A percentile compares a stretch with the other conserved stretches of the same genome.
phyloP scores from a whole-genome alignment of 495 filamentous ascomycete species.

The Xylaria scruposa region DNA sequence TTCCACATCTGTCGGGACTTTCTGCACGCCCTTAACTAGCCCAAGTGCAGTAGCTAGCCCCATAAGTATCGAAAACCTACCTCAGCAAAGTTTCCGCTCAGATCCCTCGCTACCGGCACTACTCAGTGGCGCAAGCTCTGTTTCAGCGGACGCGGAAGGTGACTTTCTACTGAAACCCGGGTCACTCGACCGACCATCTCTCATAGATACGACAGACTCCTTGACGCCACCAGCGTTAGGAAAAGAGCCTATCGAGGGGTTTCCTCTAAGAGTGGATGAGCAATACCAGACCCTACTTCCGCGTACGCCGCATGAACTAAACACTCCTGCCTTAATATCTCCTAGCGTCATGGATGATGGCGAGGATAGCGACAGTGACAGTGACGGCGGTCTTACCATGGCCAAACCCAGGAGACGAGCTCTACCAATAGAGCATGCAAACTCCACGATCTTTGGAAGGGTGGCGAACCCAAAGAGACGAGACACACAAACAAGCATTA shows the following conservation, averaged over 20 bases:
- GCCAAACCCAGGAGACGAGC: slow-evolving; percentile 49
- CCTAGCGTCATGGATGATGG: slow-evolving; percentile 52
- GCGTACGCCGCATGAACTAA: slow-evolving; percentile 36
- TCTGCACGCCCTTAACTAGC: slow-evolving; percentile 54
- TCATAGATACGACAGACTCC: slow-evolving; percentile 58
- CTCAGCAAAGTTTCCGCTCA: slow-evolving; percentile 68
- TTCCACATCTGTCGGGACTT: slow-evolving; percentile 51
- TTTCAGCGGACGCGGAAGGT: slow-evolving; percentile 66
- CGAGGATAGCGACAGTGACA: slow-evolving; percentile 62
- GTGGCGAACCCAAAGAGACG: slow-evolving; percentile 48
- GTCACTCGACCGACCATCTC: slow-evolving; percentile 44
- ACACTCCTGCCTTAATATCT: slow-evolving; percentile 37
- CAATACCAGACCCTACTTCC: slow-evolving; percentile 34
- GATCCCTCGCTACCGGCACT: slow-evolving; percentile 80
- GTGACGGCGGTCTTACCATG: slow-evolving; percentile 60
- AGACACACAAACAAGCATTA: slow-evolving; percentile 59
- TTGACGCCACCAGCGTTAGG: slow-evolving; percentile 58
- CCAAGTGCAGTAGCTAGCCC: slow-evolving; percentile 62
- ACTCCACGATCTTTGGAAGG: slow-evolving; percentile 41
- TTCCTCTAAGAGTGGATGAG: slow-evolving; percentile 48
- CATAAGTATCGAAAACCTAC: slow-evolving; percentile 60
- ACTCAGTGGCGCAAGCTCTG: slow-evolving; percentile 80
- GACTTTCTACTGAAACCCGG: slow-evolving; percentile 61
- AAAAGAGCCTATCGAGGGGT: slow-evolving; percentile 51
- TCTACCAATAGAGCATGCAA: slow-evolving; percentile 33